Percentiles rank a stretch among this genome's conserved stretches.
Evolutionary conservation across 805 yeast genomes (phyloP).

Genomic region (Tetrapisispora namnaoensis): DNA sequence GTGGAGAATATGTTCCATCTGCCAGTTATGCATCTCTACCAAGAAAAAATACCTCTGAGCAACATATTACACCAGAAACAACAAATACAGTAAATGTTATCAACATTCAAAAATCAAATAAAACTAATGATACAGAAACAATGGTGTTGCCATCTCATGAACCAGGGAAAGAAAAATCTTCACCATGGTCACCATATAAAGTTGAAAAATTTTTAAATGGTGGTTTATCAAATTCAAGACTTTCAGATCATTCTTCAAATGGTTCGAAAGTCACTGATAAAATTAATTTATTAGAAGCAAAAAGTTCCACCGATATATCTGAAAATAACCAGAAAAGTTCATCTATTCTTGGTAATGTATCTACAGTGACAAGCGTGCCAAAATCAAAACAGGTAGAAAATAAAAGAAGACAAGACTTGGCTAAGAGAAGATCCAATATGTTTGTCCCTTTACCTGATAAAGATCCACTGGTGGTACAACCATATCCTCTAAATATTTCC

Average conservation of each 20-base stretch:
- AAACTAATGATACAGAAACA: not conserved
- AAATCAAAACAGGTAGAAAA: conserved; percentile 3
- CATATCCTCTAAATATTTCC: not conserved
- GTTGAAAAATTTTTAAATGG: conserved; percentile 11
- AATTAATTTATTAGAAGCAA: not conserved
- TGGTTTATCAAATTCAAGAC: not conserved
- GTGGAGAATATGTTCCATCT: not conserved
- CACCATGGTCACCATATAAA: conserved; percentile 25
- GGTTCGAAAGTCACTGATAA: not conserved
- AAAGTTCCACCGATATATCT: not conserved
- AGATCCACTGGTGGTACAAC: conserved; percentile 21
- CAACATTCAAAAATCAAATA: not conserved
- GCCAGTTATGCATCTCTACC: not conserved
- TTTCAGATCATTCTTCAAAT: not conserved
- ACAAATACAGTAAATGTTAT: not conserved
- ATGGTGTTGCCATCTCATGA: not conserved
- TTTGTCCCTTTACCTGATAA: conserved; percentile 29
- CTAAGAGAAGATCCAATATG: conserved; percentile 26
- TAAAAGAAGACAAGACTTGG: not conserved
- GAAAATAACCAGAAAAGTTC: not conserved
- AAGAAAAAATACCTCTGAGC: not conserved
- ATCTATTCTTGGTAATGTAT: not conserved
- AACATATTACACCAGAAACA: conserved; percentile 1
- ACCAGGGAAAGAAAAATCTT: conserved; percentile 4
- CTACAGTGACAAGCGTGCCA: not conserved